Percentiles rank a stretch among this genome's conserved stretches.
These are phyloP conservation scores for Phlebopus sp. DNA, from an alignment of 1,284 basidiomycete genomes.

Conservation along the genomic window DNA sequence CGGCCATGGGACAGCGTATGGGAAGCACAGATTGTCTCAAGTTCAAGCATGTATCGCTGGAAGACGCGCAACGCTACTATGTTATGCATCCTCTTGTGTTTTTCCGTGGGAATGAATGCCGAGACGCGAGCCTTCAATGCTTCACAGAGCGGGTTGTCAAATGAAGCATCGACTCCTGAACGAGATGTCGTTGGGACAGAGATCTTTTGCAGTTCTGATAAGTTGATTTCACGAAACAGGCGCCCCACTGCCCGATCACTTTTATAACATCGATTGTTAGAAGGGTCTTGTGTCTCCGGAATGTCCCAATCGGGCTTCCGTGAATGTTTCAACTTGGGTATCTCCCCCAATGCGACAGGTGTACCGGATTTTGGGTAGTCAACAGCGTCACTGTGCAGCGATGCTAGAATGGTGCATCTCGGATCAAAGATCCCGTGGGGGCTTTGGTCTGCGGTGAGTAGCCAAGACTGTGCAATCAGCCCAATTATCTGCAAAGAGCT, in stretches of 20 bases:
- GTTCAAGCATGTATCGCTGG: background rate
- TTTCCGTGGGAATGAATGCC: background rate
- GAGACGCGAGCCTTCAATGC: background rate
- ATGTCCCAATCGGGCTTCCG: slow-evolving; percentile 35
- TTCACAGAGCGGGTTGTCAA: background rate
- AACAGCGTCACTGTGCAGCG: slow-evolving; percentile 62
- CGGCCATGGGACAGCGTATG: slow-evolving; percentile 45
- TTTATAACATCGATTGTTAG: slow-evolving; percentile 24
- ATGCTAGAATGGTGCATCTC: slow-evolving; percentile 48
- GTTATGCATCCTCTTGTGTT: background rate
- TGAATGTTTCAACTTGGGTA: slow-evolving; percentile 42
- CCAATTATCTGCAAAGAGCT: slow-evolving; percentile 52
- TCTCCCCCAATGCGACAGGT: slow-evolving; percentile 43
- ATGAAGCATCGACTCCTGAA: background rate
- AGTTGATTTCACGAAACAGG: slow-evolving; percentile 33
- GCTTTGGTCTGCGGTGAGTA: slow-evolving; percentile 47
- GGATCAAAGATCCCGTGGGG: slow-evolving; percentile 43
- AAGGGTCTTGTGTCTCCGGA: slow-evolving; percentile 25
- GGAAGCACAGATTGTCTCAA: slow-evolving; percentile 33
- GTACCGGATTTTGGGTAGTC: slow-evolving; percentile 62
- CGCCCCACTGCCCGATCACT: slow-evolving; percentile 31
- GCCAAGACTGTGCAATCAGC: slow-evolving; percentile 50
- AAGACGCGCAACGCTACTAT: background rate
- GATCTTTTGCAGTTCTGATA: slow-evolving; percentile 45
- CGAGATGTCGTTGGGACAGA: background rate